These are phyloP conservation scores for Helminthosporium solani DNA, from an alignment of 2,329 filamentous ascomycete species.

Conservation along the genomic window DNA sequence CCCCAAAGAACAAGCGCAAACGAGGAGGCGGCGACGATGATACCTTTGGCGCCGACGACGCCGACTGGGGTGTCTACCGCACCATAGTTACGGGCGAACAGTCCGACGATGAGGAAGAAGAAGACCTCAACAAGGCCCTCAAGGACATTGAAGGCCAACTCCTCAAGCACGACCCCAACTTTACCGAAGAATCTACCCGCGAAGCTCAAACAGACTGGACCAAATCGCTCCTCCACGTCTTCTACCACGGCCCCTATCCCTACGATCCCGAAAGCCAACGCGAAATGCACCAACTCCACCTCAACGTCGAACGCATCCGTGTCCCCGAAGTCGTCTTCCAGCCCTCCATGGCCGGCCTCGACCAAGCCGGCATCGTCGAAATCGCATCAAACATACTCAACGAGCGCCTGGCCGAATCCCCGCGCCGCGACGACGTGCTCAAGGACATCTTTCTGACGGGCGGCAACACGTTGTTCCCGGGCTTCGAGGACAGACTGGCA, in stretches of 20 bases:
- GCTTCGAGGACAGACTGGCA: slow-evolving; percentile 80
- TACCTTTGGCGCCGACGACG: slow-evolving; percentile 93
- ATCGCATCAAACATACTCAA: slow-evolving; percentile 87
- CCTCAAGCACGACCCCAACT: slow-evolving; percentile 80
- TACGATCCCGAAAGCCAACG: slow-evolving; percentile 78
- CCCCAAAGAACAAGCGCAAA: slow-evolving; percentile 76
- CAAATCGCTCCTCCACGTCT: slow-evolving; percentile 85
- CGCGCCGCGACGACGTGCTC: slow-evolving; percentile 68
- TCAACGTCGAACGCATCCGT: slow-evolving; percentile 94
- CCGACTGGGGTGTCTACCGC: slow-evolving; percentile 96
- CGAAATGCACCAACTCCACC: slow-evolving; percentile 83
- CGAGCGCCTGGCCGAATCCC: slow-evolving; percentile 65
- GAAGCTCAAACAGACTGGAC: slow-evolving; percentile 96
- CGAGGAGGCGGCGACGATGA: slow-evolving; percentile 90
- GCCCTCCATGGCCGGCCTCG: slow-evolving; percentile 84
- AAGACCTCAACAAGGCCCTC: slow-evolving; percentile 74
- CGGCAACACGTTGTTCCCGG: slow-evolving; percentile 83
- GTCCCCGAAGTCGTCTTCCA: slow-evolving; percentile 93
- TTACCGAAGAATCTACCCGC: slow-evolving; percentile 88
- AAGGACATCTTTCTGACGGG: slow-evolving; percentile 91
- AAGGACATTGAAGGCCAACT: slow-evolving; percentile 80
- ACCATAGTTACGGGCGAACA: slow-evolving; percentile 80
- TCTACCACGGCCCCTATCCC: slow-evolving; percentile 81
- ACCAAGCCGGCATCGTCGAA: slow-evolving; percentile 91
- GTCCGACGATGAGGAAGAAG: slow-evolving; percentile 89